Evolutionary conservation across 768 basidiomycete species (phyloP).

Genomic region (Lentinula sp.): DNA sequence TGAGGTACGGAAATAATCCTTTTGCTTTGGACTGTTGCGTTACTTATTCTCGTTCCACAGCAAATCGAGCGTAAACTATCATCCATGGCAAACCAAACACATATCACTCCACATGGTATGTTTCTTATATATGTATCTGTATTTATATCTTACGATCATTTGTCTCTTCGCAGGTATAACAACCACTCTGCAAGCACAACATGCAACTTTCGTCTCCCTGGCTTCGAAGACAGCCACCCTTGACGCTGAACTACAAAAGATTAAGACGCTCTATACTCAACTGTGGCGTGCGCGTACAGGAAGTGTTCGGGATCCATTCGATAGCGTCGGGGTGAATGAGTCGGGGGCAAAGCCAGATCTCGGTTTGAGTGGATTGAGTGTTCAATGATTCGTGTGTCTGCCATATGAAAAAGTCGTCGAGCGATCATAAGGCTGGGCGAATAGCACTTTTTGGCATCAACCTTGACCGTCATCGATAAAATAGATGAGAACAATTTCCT

Average conservation of each 20-base stretch:
- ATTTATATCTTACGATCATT: constrained; percentile 5
- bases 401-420: too few species aligned
- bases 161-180: constrained; percentile 45
- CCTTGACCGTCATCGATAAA: too few species aligned
- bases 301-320: constrained; percentile 80
- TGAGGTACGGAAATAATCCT: constrained; percentile 41
- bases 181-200: constrained; percentile 74
- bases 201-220: constrained; percentile 68
- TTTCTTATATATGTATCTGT: not conserved
- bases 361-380: constrained; percentile 26
- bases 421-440: too few species aligned
- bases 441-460: too few species aligned
- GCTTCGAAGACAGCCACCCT: constrained; percentile 72
- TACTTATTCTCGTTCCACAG: constrained; percentile 25
- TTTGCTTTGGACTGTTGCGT: not conserved
- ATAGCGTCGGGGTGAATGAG: constrained; percentile 26
- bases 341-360: constrained; percentile 32
- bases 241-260: constrained; percentile 69
- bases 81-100: constrained; percentile 55
- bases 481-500: too few species aligned
- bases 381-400: constrained; percentile 4
- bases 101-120: constrained; percentile 71
- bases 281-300: constrained; percentile 78
- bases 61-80: constrained; percentile 83
- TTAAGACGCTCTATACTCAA: constrained; percentile 70